phyloP scores from a whole-genome alignment of 2,329 filamentous ascomycete genomes.

The Neonectria ditissima region DNA sequence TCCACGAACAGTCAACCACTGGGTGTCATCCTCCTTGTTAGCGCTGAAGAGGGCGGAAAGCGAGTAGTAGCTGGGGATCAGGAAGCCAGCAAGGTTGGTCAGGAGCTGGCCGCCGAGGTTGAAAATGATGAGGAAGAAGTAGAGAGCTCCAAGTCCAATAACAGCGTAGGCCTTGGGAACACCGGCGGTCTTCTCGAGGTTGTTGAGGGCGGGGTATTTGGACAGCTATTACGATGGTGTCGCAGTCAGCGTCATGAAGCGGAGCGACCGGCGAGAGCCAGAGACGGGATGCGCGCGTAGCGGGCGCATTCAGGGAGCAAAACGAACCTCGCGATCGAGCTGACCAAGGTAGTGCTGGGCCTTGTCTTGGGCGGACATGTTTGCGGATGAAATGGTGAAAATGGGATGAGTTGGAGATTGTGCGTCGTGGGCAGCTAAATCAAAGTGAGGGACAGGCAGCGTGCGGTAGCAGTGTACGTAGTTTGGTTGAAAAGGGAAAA shows the following conservation, averaged over 20 bases:
- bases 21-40: conserved; percentile 81
- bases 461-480: conserved; percentile 40
- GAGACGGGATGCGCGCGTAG: conserved; percentile 24
- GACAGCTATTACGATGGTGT: conserved; percentile 70
- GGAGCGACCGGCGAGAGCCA: neutral
- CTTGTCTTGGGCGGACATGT: conserved; percentile 80
- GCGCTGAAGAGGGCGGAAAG: conserved; percentile 79
- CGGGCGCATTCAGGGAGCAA: conserved; percentile 21
- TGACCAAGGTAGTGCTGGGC: conserved; percentile 80
- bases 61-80: conserved; percentile 88
- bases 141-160: conserved; percentile 80
- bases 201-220: conserved; percentile 85
- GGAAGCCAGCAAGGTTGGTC: conserved; percentile 87
- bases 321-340: conserved; percentile 84
- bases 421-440: conserved; percentile 20
- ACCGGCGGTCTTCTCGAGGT: conserved; percentile 85
- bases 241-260: conserved; percentile 37
- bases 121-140: conserved; percentile 93
- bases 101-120: conserved; percentile 91
- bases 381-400: conserved; percentile 33
- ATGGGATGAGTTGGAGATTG: conserved; percentile 23
- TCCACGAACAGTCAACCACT: conserved; percentile 77
- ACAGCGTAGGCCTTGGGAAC: conserved; percentile 88
- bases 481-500: conserved; percentile 36
- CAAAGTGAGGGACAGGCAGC: conserved; percentile 22